Base-by-base conservation (phyloP, 2,329 filamentous ascomycete species). In the Anthostomella pinea region DNA sequence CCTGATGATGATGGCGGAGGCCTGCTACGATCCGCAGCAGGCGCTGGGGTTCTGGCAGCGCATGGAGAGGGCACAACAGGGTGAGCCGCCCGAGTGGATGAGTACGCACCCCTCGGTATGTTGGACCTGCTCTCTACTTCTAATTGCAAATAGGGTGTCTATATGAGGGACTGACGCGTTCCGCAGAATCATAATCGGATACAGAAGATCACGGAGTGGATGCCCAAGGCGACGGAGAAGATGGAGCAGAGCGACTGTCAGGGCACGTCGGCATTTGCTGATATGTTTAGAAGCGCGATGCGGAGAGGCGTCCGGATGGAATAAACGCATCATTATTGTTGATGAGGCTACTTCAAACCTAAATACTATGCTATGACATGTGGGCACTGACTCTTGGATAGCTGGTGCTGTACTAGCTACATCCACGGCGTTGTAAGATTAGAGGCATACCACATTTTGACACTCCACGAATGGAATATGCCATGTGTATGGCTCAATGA, bases 1-100 rank as follows among this genome's bases (percentile, higher is more conserved):
- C 0, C 62, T 90, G 21, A 79, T 90, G 73, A 85, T 90, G 73
- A 90, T 90, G 83, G 79, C 85, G 0, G 78, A 87, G 63, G 83
- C 81, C 17, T 90, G 86, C 64, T 90, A 85, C 56, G 72, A 87
- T 43, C 86, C 86, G 1, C 63, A 71, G 9, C 77, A 79, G 42
- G 85, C 85, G 0, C 67, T 83, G 27, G 68, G 67, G 0, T 77
- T 90, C 41, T 87, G 80, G 82, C 61, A 72, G 56, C 64, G 80
- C 32, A 86, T 87, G 80, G 78, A 84, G 45, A 57, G 63, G 2
- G 63, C 65, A 17, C 27, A 33, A 0, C 60, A 72, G 29, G 52
- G 55, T 5, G 70, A 75, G 38, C 69, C 77, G 21, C 85, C 85
- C 1, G 81, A 89, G 61, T 82, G 86, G 66, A 63, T 88, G 51